Conservation (phyloP, 1,139 yeast species). For the Suhomyces kunorum region DNA sequence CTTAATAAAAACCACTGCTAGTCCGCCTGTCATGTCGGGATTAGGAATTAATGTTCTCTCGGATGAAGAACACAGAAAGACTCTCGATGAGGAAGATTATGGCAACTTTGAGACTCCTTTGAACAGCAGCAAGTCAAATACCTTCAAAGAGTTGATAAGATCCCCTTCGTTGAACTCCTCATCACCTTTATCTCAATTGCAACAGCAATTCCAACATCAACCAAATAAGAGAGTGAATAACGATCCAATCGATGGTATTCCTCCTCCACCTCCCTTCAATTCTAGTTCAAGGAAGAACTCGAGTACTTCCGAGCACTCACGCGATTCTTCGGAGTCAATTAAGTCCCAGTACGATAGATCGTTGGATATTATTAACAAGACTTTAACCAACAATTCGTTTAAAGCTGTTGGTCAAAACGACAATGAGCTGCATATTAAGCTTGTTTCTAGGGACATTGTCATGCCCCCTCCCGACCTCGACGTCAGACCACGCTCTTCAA, state of each 20-base stretch:
- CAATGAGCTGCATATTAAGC: constrained; percentile 14
- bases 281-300: constrained; percentile 14
- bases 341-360: constrained; percentile 28
- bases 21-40: constrained; percentile 31
- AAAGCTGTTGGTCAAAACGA: too few relatives aligned
- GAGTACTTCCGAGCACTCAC: constrained; percentile 17
- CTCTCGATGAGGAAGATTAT: constrained; percentile 6
- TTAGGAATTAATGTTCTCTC: constrained; percentile 38
- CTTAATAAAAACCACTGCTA: constrained; percentile 23
- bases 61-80: constrained; percentile 17
- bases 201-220: constrained; percentile 15
- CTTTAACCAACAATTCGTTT: constrained; percentile 26
- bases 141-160: constrained; percentile 26
- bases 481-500: constrained; percentile 33
- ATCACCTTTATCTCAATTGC: constrained; percentile 21
- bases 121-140: constrained; percentile 15
- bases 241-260: constrained; percentile 6
- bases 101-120: constrained; percentile 13
- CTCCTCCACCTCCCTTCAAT: constrained; percentile 14
- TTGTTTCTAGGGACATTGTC: constrained; percentile 17
- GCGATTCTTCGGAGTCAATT: constrained; percentile 24
- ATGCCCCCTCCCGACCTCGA: constrained; percentile 10
- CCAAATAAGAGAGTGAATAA: constrained; percentile 2
- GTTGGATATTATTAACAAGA: constrained; percentile 31
- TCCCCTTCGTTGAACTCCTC: constrained; percentile 24